Evolutionary conservation across 2,329 filamentous ascomycete genomes (phyloP), one percentile per base, ranked within the genome.

Genomic region (Stagonosporopsis tanaceti): DNA sequence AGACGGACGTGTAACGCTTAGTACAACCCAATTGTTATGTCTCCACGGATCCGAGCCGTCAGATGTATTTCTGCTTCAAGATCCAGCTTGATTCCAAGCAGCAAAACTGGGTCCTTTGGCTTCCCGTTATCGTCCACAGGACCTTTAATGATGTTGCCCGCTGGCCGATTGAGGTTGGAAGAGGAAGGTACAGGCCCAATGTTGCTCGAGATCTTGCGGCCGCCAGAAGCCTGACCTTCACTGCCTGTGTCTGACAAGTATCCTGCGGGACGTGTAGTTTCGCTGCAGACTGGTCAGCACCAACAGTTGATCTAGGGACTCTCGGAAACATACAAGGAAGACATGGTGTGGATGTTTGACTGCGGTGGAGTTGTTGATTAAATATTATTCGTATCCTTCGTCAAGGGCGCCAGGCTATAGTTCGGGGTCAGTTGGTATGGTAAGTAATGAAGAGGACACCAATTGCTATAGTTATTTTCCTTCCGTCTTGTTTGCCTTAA

Each of bases 21-120:
- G 71, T 86, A 86, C 65, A 87, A 73, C 42, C 84, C 84, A 61
- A 88, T 81, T 20, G 82, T 81, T 66, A 87, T 86, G 70, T 88
- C 85, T 79, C 85, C 85, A 44, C 84, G 79, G 59, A 87, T 79
- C 48, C 85, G 75, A 46, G 85, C 85, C 17, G 85, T 87, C 61
- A 87, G 74, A 70, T 88, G 84, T 40, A 87, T 83, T 70, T 87
- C 85, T 14, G 85, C 85, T 71, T 88, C 85, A 20, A 87, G 75
- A 68, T 88, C 85, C 34, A 88, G 78, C 78, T 88, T 87, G 77
- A 87, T 87, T 53, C 85, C 85, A 35, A 88, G 79, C 65, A 87
- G 79, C 40, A 87, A 78, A 1, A 84, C 84, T 4, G 85, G 83
- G 38, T 82, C 74, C 75, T 85, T 87, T 57, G 83, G 77, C 65